phyloP scores from a whole-genome alignment of 2,329 filamentous ascomycete species.

The Neofusicoccum ribis region DNA sequence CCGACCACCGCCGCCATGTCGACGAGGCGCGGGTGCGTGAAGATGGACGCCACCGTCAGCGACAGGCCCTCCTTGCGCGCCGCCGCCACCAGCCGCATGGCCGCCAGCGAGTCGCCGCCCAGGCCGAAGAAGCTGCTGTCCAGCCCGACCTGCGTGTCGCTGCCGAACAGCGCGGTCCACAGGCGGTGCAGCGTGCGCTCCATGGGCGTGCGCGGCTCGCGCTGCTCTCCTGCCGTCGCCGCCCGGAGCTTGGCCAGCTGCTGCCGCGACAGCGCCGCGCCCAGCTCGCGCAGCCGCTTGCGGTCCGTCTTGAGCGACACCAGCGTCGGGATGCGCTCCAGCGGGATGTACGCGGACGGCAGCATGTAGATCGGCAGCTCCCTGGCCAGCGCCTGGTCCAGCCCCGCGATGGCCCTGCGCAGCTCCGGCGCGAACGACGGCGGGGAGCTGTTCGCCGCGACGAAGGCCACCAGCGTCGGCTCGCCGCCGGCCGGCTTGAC shows the following conservation, averaged over 20 bases:
- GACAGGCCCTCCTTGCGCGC: slow-evolving; percentile 50
- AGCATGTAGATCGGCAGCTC: slow-evolving; percentile 39
- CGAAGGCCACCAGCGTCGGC: not conserved
- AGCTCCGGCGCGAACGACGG: not conserved
- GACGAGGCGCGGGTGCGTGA: slow-evolving; percentile 31
- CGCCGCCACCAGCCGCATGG: slow-evolving; percentile 58
- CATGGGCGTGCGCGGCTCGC: not conserved
- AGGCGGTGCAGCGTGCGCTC: slow-evolving; percentile 4
- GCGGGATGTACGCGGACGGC: slow-evolving; percentile 45
- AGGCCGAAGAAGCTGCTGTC: slow-evolving; percentile 35
- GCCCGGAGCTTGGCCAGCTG: slow-evolving; percentile 18
- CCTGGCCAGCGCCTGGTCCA: slow-evolving; percentile 19
- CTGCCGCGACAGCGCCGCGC: slow-evolving; percentile 20
- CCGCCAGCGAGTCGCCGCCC: slow-evolving; percentile 50
- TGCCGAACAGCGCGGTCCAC: slow-evolving; percentile 20
- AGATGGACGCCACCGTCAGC: slow-evolving; percentile 58
- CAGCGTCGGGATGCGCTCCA: slow-evolving; percentile 45
- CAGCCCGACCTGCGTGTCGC: no score
- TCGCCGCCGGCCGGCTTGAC: slow-evolving; percentile 33
- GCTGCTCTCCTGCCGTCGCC: not conserved
- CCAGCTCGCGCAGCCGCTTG: slow-evolving; percentile 25
- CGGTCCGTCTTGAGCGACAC: slow-evolving; percentile 45
- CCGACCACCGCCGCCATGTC: no score
- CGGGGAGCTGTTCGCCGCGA: not conserved
- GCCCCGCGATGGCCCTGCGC: not conserved